Conservation (phyloP, 306 rosid genomes). For the Gastrolobium villosum region DNA sequence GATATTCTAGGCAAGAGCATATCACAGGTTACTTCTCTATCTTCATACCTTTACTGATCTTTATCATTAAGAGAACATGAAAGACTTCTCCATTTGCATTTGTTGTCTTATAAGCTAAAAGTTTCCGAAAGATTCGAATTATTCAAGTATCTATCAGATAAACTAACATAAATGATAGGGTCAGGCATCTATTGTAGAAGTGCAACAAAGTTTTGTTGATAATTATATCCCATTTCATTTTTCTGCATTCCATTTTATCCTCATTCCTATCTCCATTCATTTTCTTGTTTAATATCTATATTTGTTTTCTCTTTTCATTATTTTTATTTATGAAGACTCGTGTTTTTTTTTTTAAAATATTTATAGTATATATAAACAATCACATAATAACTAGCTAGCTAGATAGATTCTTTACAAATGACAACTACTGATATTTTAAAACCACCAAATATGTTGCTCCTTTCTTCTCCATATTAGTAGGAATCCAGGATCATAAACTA, state of each 20-base stretch:
- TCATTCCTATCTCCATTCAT: no score
- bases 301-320: neutral
- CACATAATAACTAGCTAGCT: neutral
- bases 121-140: neutral
- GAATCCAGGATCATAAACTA: no score
- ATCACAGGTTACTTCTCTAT: constrained; percentile 32
- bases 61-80: neutral
- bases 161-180: no score
- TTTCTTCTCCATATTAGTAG: neutral
- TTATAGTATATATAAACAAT: neutral
- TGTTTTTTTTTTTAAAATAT: neutral
- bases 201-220: no score
- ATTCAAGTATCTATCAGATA: neutral
- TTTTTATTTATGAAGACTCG: neutral
- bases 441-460: neutral
- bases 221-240: no score
- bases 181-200: no score
- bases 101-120: neutral
- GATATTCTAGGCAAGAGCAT: constrained; percentile 30
- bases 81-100: neutral
- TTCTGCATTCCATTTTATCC: no score
- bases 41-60: neutral
- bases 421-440: neutral
- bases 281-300: no score
- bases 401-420: neutral